phyloP scores from a whole-genome alignment of 1,284 basidiomycete species.

The Neonothopanus nambi region DNA sequence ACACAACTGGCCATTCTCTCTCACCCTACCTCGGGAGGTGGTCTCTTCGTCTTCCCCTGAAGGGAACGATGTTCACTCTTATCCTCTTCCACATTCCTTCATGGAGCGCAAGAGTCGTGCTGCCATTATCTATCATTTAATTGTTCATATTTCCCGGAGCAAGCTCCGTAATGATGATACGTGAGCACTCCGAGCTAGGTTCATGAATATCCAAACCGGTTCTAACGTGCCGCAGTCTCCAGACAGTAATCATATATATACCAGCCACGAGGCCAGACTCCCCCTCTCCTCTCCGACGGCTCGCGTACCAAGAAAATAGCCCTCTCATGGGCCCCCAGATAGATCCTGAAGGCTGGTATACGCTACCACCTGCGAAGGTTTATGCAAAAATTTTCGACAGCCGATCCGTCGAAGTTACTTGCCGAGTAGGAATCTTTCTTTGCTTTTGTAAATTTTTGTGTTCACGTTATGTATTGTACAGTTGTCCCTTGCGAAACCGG shows the following conservation, averaged over 20 bases:
- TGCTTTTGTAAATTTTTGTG: neutral
- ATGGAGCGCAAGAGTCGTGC: conserved; percentile 30
- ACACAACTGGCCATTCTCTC: conserved; percentile 37
- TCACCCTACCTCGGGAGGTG: conserved; percentile 34
- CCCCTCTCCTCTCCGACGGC: conserved; percentile 35
- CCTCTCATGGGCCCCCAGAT: conserved; percentile 32
- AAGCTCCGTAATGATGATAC: conserved; percentile 36
- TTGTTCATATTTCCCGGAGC: conserved; percentile 33
- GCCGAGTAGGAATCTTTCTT: conserved; percentile 11
- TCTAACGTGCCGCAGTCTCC: conserved; percentile 21
- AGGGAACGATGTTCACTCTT: neutral
- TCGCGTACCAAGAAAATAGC: conserved; percentile 33
- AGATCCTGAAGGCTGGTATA: conserved; percentile 42
- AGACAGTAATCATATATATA: conserved; percentile 34
- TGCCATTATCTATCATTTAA: conserved; percentile 36
- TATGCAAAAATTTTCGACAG: conserved; percentile 34
- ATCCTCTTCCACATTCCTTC: conserved; percentile 34
- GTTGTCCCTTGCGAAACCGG: conserved; percentile 38
- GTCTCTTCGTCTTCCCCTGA: neutral
- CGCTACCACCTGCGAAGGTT: conserved; percentile 27
- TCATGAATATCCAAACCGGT: neutral
- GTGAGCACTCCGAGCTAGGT: conserved; percentile 22
- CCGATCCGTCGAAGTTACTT: conserved; percentile 31
- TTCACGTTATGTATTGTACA: conserved; percentile 10
- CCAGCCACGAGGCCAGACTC: conserved; percentile 35